Evolutionary conservation across 176 grass and related monocot species (phyloP).

Genomic region (Leersia perrieri): DNA sequence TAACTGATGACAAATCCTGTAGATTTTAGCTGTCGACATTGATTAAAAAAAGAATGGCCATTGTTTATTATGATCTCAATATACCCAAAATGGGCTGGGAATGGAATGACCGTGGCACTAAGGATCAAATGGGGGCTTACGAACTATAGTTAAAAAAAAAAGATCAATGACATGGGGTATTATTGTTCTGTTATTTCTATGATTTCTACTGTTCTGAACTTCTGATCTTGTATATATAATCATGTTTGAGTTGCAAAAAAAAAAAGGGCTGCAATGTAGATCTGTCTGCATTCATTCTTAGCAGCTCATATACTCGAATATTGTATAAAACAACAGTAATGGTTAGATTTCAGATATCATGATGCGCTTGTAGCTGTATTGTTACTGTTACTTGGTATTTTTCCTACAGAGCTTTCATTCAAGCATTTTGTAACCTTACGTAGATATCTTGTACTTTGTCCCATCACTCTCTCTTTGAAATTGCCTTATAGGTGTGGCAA

Average conservation of each 20-base stretch:
- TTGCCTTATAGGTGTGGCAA: constrained; percentile 85
- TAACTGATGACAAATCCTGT: constrained; percentile 7
- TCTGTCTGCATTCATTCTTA: constrained; percentile 7
- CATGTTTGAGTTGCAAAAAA: not conserved
- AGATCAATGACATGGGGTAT: constrained; percentile 1
- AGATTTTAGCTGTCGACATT: constrained; percentile 6
- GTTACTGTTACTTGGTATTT: not conserved
- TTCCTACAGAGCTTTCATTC: not conserved
- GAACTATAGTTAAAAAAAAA: not conserved
- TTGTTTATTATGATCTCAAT: constrained; percentile 4
- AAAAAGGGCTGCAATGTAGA: not conserved
- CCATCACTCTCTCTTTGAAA: not conserved
- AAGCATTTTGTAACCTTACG: not conserved
- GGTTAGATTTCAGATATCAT: not conserved
- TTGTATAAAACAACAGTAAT: not conserved
- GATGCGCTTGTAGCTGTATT: not conserved
- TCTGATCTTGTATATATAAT: not conserved
- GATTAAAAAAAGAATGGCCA: not conserved
- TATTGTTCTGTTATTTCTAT: not conserved
- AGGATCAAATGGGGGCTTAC: not conserved
- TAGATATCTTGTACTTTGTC: not conserved
- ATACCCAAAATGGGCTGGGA: not conserved
- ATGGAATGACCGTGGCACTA: not conserved
- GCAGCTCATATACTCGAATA: not conserved
- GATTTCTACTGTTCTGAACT: not conserved